These are phyloP conservation scores for Lasiosphaeriaceae sp. DNA, from an alignment of 495 filamentous ascomycete species.

Conservation along the genomic window DNA sequence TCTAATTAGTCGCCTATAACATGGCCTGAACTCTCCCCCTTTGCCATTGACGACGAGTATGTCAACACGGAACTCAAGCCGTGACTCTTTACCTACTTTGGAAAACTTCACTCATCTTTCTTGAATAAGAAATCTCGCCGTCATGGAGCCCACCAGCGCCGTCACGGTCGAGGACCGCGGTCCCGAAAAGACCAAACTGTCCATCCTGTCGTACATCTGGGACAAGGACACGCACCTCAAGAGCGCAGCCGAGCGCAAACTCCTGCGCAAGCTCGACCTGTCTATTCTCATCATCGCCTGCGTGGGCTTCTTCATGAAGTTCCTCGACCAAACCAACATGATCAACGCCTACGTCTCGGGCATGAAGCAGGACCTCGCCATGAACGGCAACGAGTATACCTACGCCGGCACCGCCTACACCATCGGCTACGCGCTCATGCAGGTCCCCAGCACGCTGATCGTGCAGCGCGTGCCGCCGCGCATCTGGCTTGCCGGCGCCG, in stretches of 20 bases:
- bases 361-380: slow-evolving; percentile 34
- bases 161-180: neutral
- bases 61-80: too few relatives aligned
- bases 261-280: slow-evolving; percentile 45
- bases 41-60: too few relatives aligned
- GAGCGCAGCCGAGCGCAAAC: slow-evolving; percentile 32
- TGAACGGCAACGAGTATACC: slow-evolving; percentile 47
- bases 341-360: slow-evolving; percentile 40
- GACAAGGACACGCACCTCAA: slow-evolving; percentile 14
- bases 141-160: neutral
- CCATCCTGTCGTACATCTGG: slow-evolving; percentile 9
- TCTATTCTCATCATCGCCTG: slow-evolving; percentile 36
- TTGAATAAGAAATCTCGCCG: neutral
- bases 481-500: slow-evolving; percentile 40
- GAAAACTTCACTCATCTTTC: too few relatives aligned
- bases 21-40: too few relatives aligned
- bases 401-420: slow-evolving; percentile 48
- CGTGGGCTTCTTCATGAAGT: slow-evolving; percentile 46
- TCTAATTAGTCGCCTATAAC: too few relatives aligned
- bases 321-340: slow-evolving; percentile 39
- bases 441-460: slow-evolving; percentile 48
- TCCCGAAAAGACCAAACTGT: neutral
- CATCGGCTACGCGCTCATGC: slow-evolving; percentile 48
- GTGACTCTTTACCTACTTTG: too few relatives aligned
- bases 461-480: slow-evolving; percentile 48